A percentile compares a stretch with the other conserved stretches of the same genome.
Conservation (phyloP, 345 rosid species). For the Camelina neglecta region DNA sequence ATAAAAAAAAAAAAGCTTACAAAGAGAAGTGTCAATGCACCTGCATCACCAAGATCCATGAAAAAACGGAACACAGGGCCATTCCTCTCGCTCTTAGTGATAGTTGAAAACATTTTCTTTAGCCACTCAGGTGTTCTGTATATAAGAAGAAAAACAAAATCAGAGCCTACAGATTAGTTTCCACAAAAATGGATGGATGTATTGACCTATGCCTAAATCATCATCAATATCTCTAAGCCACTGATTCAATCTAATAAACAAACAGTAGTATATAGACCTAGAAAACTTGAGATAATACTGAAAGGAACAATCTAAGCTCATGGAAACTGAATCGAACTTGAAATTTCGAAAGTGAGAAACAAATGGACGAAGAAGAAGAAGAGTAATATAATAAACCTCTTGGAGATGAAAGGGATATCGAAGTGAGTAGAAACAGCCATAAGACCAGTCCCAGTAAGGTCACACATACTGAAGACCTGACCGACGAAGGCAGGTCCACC, state of each 20-base stretch:
- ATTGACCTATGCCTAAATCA: neutral
- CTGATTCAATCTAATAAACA: neutral
- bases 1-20: slow-evolving; percentile 22
- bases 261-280: neutral
- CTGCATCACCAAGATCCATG: slow-evolving; percentile 98
- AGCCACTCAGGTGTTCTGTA: slow-evolving; percentile 90
- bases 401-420: slow-evolving; percentile 84
- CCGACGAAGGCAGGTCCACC: slow-evolving; percentile 98
- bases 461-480: slow-evolving; percentile 97
- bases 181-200: no score
- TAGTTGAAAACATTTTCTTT: slow-evolving; percentile 76
- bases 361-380: neutral
- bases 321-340: slow-evolving; percentile 6
- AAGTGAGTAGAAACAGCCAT: slow-evolving; percentile 97
- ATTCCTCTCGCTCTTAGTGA: slow-evolving; percentile 84
- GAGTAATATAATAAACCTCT: slow-evolving; percentile 50
- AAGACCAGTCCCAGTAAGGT: slow-evolving; percentile 94
- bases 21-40: slow-evolving; percentile 46
- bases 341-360: neutral
- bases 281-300: neutral
- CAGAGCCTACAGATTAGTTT: neutral
- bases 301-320: neutral
- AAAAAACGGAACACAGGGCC: slow-evolving; percentile 92
- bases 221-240: neutral
- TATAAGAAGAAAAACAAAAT: slow-evolving; percentile 22